Conservation (phyloP, 148 eudicot genomes). For the Camellia lanceoleosa region DNA sequence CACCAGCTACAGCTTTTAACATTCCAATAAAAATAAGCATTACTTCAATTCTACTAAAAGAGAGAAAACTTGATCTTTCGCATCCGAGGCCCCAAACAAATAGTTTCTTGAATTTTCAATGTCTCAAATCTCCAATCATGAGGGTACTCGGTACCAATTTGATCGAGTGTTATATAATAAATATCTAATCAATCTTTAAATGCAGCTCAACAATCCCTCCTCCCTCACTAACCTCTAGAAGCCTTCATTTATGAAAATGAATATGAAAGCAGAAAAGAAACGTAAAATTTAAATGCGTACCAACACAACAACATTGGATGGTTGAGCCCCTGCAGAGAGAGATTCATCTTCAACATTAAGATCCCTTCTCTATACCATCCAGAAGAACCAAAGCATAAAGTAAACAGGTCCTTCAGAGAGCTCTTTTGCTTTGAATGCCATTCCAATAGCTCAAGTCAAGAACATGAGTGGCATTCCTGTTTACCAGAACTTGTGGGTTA, state of each 20-base stretch:
- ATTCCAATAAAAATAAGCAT: conserved; percentile 5
- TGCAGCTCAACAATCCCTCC: conserved; percentile 15
- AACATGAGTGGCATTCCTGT: conserved; percentile 9
- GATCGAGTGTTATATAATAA: conserved; percentile 15
- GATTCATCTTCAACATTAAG: conserved; percentile 11
- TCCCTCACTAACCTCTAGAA: conserved; percentile 28
- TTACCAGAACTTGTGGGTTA: conserved; percentile 1
- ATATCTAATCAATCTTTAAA: conserved; percentile 11
- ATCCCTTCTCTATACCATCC: conserved; percentile 1
- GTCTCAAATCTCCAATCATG: neutral
- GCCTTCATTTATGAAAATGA: conserved; percentile 35
- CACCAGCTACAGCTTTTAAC: conserved; percentile 30
- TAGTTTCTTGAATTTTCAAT: conserved; percentile 3
- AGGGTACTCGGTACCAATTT: conserved; percentile 8
- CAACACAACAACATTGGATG: conserved; percentile 29
- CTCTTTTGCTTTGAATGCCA: conserved; percentile 7
- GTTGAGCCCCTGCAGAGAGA: conserved; percentile 23
- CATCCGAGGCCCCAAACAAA: conserved; percentile 2
- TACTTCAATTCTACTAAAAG: conserved; percentile 6
- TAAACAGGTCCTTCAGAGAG: conserved; percentile 2
- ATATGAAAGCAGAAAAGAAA: conserved; percentile 33
- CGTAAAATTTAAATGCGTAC: conserved; percentile 20
- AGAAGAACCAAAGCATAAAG: conserved; percentile 5
- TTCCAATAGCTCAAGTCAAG: conserved; percentile 22
- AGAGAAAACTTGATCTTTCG: conserved; percentile 5